A percentile compares a stretch with the other conserved stretches of the same genome.
Evolutionary conservation across 2,329 filamentous ascomycete species (phyloP).

Genomic region (Aspergillus carbonarius): DNA sequence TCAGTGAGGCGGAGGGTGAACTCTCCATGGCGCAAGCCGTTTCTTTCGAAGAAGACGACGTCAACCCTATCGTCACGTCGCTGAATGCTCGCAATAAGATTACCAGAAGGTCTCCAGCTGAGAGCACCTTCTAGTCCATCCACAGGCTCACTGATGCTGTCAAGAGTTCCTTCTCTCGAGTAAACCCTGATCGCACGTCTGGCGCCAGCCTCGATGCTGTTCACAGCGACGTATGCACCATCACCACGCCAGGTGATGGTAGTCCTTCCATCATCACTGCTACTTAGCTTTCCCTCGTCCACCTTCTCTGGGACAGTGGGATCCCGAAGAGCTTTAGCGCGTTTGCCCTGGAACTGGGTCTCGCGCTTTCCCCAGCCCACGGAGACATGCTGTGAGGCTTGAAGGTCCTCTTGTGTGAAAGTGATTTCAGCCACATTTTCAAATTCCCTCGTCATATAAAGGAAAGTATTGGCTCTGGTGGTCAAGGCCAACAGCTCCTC

Average conservation of each 20-base stretch:
- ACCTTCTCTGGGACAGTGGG: constrained; percentile 92
- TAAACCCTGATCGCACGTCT: constrained; percentile 86
- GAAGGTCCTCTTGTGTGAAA: constrained; percentile 74
- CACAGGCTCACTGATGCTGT: constrained; percentile 92
- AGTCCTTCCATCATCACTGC: constrained; percentile 68
- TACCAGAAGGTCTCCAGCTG: constrained; percentile 89
- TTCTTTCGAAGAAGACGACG: constrained; percentile 93
- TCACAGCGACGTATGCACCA: constrained; percentile 85
- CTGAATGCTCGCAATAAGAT: constrained; percentile 84
- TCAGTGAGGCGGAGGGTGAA: constrained; percentile 73
- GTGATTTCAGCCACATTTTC: constrained; percentile 75
- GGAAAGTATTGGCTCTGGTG: constrained; percentile 73
- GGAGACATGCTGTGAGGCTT: constrained; percentile 87
- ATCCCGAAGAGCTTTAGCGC: constrained; percentile 81
- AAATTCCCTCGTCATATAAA: constrained; percentile 92
- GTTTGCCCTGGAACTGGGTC: constrained; percentile 93
- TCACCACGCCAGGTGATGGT: constrained; percentile 93
- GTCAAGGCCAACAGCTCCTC: constrained; percentile 84
- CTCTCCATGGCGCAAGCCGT: constrained; percentile 93
- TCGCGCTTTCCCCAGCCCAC: constrained; percentile 98
- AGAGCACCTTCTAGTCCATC: constrained; percentile 83
- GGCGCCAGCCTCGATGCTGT: constrained; percentile 65
- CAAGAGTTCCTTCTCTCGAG: constrained; percentile 82
- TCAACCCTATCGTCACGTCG: constrained; percentile 67
- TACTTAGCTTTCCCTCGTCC: constrained; percentile 75